Percentiles rank a stretch among this genome's conserved stretches.
phyloP scores from a whole-genome alignment of 2,329 filamentous ascomycete species.

The Aureobasidium mangrovei region DNA sequence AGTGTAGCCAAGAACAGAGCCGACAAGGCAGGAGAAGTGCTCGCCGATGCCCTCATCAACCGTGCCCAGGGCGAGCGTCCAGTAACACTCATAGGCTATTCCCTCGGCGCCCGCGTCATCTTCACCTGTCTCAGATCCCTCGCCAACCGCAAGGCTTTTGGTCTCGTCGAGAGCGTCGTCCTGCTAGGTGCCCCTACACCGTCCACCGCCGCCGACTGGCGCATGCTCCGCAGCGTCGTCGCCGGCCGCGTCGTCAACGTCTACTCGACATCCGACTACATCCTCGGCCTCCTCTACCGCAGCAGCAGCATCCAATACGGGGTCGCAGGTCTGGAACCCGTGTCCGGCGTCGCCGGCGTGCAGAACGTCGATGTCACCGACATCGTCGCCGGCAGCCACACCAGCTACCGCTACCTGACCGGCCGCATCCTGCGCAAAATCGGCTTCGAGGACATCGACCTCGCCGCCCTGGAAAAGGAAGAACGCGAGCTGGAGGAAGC shows the following conservation, averaged over 20 bases:
- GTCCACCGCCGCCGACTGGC: slow-evolving; percentile 64
- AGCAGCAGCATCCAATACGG: slow-evolving; percentile 75
- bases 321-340: slow-evolving; percentile 71
- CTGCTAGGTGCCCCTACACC: slow-evolving; percentile 75
- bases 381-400: slow-evolving; percentile 40
- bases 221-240: slow-evolving; percentile 66
- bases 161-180: slow-evolving; percentile 73
- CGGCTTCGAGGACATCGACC: slow-evolving; percentile 45
- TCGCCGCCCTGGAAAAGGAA: slow-evolving; percentile 40
- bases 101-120: slow-evolving; percentile 49
- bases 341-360: slow-evolving; percentile 58
- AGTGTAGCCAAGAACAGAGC: slow-evolving; percentile 30
- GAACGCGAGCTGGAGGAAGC: slow-evolving; percentile 31
- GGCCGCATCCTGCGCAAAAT: slow-evolving; percentile 44
- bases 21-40: slow-evolving; percentile 32
- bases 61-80: slow-evolving; percentile 34
- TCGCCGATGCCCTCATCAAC: slow-evolving; percentile 34
- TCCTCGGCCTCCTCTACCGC: slow-evolving; percentile 80
- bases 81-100: slow-evolving; percentile 33
- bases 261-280: slow-evolving; percentile 77
- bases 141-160: slow-evolving; percentile 71
- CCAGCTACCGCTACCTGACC: slow-evolving; percentile 42
- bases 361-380: slow-evolving; percentile 47
- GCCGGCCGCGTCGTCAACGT: slow-evolving; percentile 79
- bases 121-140: slow-evolving; percentile 71